These are phyloP conservation scores for Astrephomene gubernaculifera DNA, from an alignment of 139 green algal species.

Conservation along the genomic window DNA sequence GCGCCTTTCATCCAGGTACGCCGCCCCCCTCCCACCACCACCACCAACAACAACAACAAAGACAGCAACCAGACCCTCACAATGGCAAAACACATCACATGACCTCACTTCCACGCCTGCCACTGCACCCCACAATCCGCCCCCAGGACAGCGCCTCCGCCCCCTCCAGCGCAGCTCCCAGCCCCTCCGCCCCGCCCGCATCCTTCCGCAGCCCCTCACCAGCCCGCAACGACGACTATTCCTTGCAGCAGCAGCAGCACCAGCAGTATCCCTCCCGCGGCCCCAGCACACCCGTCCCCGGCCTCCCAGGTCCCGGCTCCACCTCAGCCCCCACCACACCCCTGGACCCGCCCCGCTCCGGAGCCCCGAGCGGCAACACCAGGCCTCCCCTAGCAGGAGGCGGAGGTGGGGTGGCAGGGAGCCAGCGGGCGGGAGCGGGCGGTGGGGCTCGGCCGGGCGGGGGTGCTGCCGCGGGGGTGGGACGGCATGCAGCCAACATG, in stretches of 20 bases:
- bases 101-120: too few relatives aligned
- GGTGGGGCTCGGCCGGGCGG: neutral
- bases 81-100: too few relatives aligned
- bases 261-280: neutral
- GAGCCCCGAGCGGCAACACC: neutral
- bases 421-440: neutral
- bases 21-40: too few relatives aligned
- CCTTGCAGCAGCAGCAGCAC: neutral
- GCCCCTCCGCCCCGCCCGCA: neutral
- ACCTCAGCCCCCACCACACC: neutral
- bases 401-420: neutral
- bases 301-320: neutral
- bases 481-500: neutral
- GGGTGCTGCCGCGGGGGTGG: neutral
- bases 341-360: neutral
- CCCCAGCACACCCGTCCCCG: neutral
- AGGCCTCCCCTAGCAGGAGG: neutral
- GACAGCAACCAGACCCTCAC: too few relatives aligned
- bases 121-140: too few relatives aligned
- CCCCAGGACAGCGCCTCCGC: neutral
- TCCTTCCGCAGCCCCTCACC: constrained; percentile 12
- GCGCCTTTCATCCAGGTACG: too few relatives aligned
- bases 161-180: neutral
- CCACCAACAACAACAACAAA: too few relatives aligned
- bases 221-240: neutral